These are phyloP conservation scores for Salvia splendens DNA, from an alignment of 257 asterid genomes.

Conservation along the genomic window DNA sequence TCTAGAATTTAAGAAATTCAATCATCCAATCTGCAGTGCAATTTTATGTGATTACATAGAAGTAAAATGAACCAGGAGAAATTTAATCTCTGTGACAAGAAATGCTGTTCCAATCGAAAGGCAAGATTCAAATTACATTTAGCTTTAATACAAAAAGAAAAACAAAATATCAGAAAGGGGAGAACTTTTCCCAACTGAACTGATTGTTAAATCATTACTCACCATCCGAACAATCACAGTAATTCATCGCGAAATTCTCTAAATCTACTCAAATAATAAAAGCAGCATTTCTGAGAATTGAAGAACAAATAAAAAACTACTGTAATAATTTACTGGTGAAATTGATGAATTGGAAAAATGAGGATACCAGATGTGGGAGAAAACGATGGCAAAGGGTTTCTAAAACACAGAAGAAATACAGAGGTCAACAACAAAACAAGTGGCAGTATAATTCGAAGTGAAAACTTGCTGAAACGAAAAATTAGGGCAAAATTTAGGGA, in stretches of 20 bases:
- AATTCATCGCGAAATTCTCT: not conserved
- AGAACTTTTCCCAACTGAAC: not conserved
- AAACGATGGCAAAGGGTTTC: not conserved
- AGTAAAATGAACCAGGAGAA: not conserved
- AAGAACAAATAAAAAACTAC: not conserved
- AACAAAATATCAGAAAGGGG: not conserved
- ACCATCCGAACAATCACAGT: not conserved
- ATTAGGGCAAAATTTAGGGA: not conserved
- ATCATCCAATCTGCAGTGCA: slow-evolving; percentile 16
- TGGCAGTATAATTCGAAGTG: not conserved
- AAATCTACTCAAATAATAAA: not conserved
- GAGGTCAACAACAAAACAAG: not conserved
- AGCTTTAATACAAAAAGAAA: not conserved
- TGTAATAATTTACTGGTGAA: not conserved
- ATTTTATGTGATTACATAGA: not conserved
- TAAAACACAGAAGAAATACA: not conserved
- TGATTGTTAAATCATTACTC: not conserved
- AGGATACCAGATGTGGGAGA: not conserved
- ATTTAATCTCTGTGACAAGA: not conserved
- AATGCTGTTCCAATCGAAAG: not conserved
- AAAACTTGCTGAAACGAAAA: not conserved
- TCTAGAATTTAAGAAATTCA: slow-evolving; percentile 6
- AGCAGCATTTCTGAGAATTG: not conserved
- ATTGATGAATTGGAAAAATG: not conserved
- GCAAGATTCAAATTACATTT: not conserved